Evolutionary conservation across 176 grass and related monocot species (phyloP).

Genomic region (Ensete glaucum): DNA sequence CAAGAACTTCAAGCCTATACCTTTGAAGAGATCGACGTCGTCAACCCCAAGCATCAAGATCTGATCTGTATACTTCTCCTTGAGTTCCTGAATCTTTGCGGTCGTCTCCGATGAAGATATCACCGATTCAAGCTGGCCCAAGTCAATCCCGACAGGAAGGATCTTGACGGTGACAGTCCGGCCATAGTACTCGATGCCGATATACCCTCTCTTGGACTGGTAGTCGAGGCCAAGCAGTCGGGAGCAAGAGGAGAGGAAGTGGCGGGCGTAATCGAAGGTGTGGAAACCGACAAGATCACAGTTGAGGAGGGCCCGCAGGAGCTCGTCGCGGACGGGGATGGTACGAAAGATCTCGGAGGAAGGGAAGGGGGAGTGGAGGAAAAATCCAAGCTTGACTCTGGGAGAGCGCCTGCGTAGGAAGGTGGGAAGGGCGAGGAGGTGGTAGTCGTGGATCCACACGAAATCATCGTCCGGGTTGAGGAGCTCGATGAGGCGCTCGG

Average conservation of each 20-base stretch:
- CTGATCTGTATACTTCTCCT: slow-evolving; percentile 42
- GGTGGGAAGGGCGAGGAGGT: slow-evolving; percentile 80
- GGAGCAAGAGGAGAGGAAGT: slow-evolving; percentile 80
- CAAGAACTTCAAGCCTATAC: slow-evolving; percentile 89
- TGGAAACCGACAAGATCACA: slow-evolving; percentile 89
- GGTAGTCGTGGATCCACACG: slow-evolving; percentile 96
- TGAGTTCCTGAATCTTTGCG: slow-evolving; percentile 28
- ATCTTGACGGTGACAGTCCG: slow-evolving; percentile 92
- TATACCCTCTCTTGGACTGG: slow-evolving; percentile 88
- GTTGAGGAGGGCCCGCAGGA: slow-evolving; percentile 86
- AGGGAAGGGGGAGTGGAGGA: slow-evolving; percentile 96
- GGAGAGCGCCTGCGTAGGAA: slow-evolving; percentile 87
- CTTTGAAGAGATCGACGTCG: slow-evolving; percentile 91
- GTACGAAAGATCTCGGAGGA: slow-evolving; percentile 94
- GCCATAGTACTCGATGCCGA: slow-evolving; percentile 93
- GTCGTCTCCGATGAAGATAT: slow-evolving; percentile 55
- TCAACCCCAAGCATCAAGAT: slow-evolving; percentile 79
- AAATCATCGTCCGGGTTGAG: slow-evolving; percentile 75
- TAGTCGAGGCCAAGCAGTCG: slow-evolving; percentile 69
- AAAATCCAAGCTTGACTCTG: slow-evolving; percentile 63
- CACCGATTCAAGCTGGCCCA: slow-evolving; percentile 71
- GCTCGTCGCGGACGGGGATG: slow-evolving; percentile 76
- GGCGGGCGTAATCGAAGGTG: slow-evolving; percentile 94
- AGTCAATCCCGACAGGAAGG: slow-evolving; percentile 75
- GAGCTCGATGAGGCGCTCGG: slow-evolving; percentile 79